Evolutionary conservation across 139 green algal species (phyloP), one percentile per base, ranked within the genome.

Genomic region (Chlorella sp.): DNA sequence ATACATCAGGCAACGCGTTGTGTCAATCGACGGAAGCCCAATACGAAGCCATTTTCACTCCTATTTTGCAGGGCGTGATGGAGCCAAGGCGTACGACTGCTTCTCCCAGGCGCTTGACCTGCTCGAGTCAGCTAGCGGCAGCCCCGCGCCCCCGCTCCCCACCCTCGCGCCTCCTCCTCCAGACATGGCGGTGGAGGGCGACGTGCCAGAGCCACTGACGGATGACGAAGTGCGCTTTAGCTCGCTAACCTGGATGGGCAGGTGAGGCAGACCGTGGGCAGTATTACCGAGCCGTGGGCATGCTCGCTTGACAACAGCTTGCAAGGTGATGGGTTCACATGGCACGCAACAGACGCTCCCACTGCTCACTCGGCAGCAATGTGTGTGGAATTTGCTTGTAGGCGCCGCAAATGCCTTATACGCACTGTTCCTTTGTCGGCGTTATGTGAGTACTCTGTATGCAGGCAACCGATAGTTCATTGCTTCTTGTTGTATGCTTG

Each of bases 221-320:
- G 22, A 60, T 0, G 81, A 73, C 0, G 81, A 86, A 75, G 81
- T 86, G 34, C 81, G 57, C 32, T 86, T 76, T 60, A 86, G 81
- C n/a, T 57, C 81, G 3, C 57, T 86, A 0, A 86, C 81, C 42
- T 86, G 81, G 81, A 73, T 86, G 12, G 81, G 81, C 42, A 86
- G 81, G 81, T 86, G 60, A 30, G 57, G 32, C 32, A 42, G n/a
- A 3, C 1, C 39, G 18, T 12, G 32, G 12, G 75, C 1, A 42
- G 16, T 14, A 30, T 22, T 53, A 32, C n/a, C 28, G 36, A 42
- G 32, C 40, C 11, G 39, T 37, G 26, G n/a, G 75, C 18, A 34
- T 81, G 34, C 0, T 12, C 30, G 30, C 21, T 15, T 81, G 30
- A 3, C 75, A 42, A 22, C 75, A 37, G 75, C 28, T 42, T 15